These are phyloP conservation scores for Kluyveromyces siamensis DNA, from an alignment of 805 yeast genomes.

Conservation along the genomic window DNA sequence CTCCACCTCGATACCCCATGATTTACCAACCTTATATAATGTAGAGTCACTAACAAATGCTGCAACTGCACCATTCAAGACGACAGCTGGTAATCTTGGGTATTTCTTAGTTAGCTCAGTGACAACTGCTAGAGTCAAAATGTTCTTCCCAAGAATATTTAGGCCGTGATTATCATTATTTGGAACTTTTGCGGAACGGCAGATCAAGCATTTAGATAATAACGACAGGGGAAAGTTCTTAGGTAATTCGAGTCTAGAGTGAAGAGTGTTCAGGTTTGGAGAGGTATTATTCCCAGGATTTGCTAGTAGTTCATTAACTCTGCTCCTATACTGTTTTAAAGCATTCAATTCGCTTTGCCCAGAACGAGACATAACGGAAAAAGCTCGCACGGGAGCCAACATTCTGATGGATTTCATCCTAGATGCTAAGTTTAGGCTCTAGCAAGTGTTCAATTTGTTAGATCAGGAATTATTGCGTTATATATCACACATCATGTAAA, in stretches of 20 bases:
- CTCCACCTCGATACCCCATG: slow-evolving; percentile 89
- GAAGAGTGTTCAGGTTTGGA: slow-evolving; percentile 71
- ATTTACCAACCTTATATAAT: slow-evolving; percentile 54
- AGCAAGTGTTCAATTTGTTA: too few species aligned
- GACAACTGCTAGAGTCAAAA: slow-evolving; percentile 65
- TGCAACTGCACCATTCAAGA: slow-evolving; percentile 67
- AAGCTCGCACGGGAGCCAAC: slow-evolving; percentile 1
- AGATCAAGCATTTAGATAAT: slow-evolving; percentile 73
- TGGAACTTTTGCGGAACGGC: slow-evolving; percentile 34
- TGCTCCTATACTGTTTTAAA: slow-evolving; percentile 9
- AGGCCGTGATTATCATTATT: slow-evolving; percentile 66
- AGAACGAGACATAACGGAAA: neutral
- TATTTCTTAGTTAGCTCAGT: slow-evolving; percentile 66
- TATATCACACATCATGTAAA: too few species aligned
- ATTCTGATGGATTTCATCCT: neutral
- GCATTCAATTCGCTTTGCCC: neutral
- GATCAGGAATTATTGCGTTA: neutral
- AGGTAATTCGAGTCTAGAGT: slow-evolving; percentile 64
- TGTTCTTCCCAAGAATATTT: slow-evolving; percentile 70
- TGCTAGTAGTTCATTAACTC: slow-evolving; percentile 30
- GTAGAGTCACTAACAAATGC: slow-evolving; percentile 63
- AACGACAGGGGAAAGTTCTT: slow-evolving; percentile 48
- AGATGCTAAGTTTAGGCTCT: neutral
- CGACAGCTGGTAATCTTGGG: slow-evolving; percentile 83
- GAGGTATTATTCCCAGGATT: slow-evolving; percentile 43